A percentile compares a stretch with the other conserved stretches of the same genome.
phyloP scores from a whole-genome alignment of 2,329 filamentous ascomycete species.

The Immersiporthe knoxdaviesiana region DNA sequence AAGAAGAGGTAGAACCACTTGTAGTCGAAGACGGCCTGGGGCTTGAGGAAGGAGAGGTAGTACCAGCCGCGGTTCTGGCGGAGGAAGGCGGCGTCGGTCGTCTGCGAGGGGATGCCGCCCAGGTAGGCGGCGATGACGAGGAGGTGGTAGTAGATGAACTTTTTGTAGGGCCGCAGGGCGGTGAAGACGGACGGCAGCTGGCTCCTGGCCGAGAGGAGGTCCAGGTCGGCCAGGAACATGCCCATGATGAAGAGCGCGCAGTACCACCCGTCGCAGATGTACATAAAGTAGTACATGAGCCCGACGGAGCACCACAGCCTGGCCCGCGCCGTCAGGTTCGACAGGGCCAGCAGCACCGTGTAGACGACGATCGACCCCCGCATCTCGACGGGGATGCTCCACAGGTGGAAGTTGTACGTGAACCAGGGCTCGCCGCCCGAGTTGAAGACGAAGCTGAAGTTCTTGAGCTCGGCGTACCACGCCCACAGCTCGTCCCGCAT shows the following conservation, averaged over 20 bases:
- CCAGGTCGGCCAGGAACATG: conserved; percentile 65
- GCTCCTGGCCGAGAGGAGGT: conserved; percentile 52
- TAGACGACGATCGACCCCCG: conserved; percentile 67
- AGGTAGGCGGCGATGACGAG: conserved; percentile 59
- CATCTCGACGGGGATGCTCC: conserved; percentile 68
- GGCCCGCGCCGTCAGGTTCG: conserved; percentile 56
- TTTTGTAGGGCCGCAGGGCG: conserved; percentile 51
- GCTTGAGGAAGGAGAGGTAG: conserved; percentile 63
- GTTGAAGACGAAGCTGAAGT: conserved; percentile 69
- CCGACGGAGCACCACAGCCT: conserved; percentile 57
- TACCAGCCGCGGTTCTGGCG: conserved; percentile 62
- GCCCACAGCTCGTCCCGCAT: conserved; percentile 54
- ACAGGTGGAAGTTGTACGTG: conserved; percentile 61
- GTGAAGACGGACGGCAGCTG: conserved; percentile 55
- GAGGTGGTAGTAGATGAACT: conserved; percentile 54
- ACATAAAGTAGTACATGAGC: conserved; percentile 68
- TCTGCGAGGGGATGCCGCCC: conserved; percentile 62
- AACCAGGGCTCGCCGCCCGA: conserved; percentile 61
- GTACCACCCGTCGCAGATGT: conserved; percentile 67
- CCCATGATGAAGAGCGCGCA: conserved; percentile 63
- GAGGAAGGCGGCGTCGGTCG: conserved; percentile 52
- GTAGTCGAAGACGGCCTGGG: conserved; percentile 66
- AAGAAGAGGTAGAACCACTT: conserved; percentile 72
- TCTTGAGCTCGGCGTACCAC: conserved; percentile 62
- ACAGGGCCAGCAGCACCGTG: conserved; percentile 58